Percentiles rank a stretch among this genome's conserved stretches.
Conservation (phyloP, 2,329 filamentous ascomycete species). For the Alternaria sp. region DNA sequence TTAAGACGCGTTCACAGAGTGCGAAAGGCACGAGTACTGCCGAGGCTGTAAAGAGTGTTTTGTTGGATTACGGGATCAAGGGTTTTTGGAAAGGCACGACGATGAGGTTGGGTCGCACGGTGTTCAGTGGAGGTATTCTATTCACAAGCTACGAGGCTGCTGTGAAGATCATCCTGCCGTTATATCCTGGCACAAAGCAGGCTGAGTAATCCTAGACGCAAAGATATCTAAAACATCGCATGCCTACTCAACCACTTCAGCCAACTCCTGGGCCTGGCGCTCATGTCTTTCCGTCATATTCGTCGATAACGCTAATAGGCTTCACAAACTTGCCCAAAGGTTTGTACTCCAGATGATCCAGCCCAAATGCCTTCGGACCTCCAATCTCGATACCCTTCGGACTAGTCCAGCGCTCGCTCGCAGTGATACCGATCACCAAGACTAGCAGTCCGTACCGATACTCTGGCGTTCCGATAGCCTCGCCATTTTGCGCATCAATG, state of each 20-base stretch:
- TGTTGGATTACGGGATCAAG: slow-evolving; percentile 63
- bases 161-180: slow-evolving; percentile 55
- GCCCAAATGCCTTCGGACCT: slow-evolving; percentile 58
- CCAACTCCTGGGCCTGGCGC: not conserved
- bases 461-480: slow-evolving; percentile 60
- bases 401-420: slow-evolving; percentile 62
- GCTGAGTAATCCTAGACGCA: slow-evolving; percentile 26
- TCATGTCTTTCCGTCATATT: slow-evolving; percentile 46
- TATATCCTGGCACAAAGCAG: slow-evolving; percentile 34
- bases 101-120: slow-evolving; percentile 68
- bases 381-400: slow-evolving; percentile 57
- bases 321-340: slow-evolving; percentile 60
- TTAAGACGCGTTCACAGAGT: slow-evolving; percentile 69
- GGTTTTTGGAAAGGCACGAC: slow-evolving; percentile 72
- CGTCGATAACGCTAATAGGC: slow-evolving; percentile 61
- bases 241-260: not conserved
- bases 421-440: slow-evolving; percentile 61
- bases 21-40: slow-evolving; percentile 63
- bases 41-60: slow-evolving; percentile 62
- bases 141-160: slow-evolving; percentile 69
- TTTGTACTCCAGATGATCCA: slow-evolving; percentile 57
- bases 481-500: slow-evolving; percentile 57
- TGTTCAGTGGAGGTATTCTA: slow-evolving; percentile 71
- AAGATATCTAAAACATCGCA: not conserved
- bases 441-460: slow-evolving; percentile 62